Conservation (phyloP, 768 basidiomycete genomes). For the Termitomyces sp. region DNA sequence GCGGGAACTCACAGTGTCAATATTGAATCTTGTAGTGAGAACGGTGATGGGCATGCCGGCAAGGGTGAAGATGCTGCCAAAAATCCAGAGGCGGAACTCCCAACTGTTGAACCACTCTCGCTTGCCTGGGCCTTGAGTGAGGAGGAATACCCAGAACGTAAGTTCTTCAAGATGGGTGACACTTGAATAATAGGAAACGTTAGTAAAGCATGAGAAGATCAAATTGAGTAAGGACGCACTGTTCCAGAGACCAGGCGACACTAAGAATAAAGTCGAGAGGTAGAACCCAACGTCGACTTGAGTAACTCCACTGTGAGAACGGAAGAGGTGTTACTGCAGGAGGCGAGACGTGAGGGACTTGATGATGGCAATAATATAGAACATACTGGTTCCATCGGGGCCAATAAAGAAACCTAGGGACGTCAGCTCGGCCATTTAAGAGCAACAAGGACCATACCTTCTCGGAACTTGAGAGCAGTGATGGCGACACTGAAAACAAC, state of each 20-base stretch:
- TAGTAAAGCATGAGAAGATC: slow-evolving; percentile 3
- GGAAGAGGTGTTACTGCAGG: slow-evolving; percentile 59
- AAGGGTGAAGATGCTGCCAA: slow-evolving; percentile 63
- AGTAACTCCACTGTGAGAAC: slow-evolving; percentile 44
- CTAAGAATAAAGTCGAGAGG: slow-evolving; percentile 73
- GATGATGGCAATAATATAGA: not conserved
- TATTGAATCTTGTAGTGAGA: slow-evolving; percentile 53
- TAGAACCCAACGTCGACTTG: slow-evolving; percentile 54
- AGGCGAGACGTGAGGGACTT: not conserved
- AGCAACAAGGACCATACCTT: slow-evolving; percentile 45
- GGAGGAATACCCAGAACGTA: slow-evolving; percentile 80
- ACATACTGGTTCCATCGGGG: slow-evolving; percentile 34
- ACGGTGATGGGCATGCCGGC: slow-evolving; percentile 73
- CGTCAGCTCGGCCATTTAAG: not conserved
- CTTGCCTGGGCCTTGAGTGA: slow-evolving; percentile 71
- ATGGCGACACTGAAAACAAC: slow-evolving; percentile 63
- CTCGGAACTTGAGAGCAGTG: slow-evolving; percentile 66
- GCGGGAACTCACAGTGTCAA: slow-evolving; percentile 50
- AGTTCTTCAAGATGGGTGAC: slow-evolving; percentile 85
- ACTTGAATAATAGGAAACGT: slow-evolving; percentile 32
- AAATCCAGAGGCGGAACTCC: slow-evolving; percentile 74
- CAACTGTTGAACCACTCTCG: slow-evolving; percentile 78
- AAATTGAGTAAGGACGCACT: slow-evolving; percentile 44
- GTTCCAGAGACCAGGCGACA: slow-evolving; percentile 72
- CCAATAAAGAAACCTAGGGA: slow-evolving; percentile 38